Percentiles rank a stretch among this genome's conserved stretches.
These are phyloP conservation scores for Parachlorella kessleri DNA, from an alignment of 139 green algal genomes.

Conservation along the genomic window DNA sequence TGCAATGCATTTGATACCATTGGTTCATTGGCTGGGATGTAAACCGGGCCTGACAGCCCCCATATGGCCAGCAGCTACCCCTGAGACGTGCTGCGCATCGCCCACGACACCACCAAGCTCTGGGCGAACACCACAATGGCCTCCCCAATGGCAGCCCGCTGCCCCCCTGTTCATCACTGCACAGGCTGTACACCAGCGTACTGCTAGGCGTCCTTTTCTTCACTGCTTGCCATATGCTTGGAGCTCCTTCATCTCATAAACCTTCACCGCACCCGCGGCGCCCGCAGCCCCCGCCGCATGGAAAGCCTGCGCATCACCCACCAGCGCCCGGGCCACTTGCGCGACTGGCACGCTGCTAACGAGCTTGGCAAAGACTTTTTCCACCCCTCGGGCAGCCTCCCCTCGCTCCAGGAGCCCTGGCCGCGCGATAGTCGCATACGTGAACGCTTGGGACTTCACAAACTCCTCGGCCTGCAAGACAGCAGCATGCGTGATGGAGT, in stretches of 20 bases:
- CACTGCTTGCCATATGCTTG: background rate
- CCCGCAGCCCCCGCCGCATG: background rate
- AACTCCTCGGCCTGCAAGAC: conserved; percentile 21
- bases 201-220: too few species aligned
- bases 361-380: background rate
- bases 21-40: too few species aligned
- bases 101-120: too few species aligned
- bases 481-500: background rate
- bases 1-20: too few species aligned
- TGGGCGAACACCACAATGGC: too few species aligned
- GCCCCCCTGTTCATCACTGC: too few species aligned
- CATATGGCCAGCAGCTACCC: too few species aligned
- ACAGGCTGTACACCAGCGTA: too few species aligned
- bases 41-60: too few species aligned
- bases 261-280: background rate
- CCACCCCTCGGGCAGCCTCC: background rate
- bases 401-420: conserved; percentile 36
- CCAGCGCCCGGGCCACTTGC: background rate
- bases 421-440: conserved; percentile 16
- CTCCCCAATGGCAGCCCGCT: too few species aligned
- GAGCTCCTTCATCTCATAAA: background rate
- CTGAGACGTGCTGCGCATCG: too few species aligned
- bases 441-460: conserved; percentile 18
- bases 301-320: background rate
- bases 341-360: background rate